Evolutionary conservation across 1,139 yeast genomes (phyloP), one percentile per base, ranked within the genome.

Genomic region (Debaryomycetaceae sp.): DNA sequence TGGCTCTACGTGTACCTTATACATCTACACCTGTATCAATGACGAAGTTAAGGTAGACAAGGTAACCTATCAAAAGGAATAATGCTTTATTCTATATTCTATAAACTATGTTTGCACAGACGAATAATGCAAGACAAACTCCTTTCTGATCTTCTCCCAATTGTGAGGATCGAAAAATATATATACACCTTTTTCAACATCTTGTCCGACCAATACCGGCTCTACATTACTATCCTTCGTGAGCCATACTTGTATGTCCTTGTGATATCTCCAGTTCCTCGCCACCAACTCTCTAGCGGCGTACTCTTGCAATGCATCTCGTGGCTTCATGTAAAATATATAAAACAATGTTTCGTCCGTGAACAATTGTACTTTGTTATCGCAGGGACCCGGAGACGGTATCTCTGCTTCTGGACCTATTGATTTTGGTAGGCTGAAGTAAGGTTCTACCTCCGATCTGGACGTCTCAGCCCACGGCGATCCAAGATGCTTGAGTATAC

Each of bases 201-300:
- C 87, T 43, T 84, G 86, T 30, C 89, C 81, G 45, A 89, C 90
- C 54, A 85, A 85, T 13, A 88, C 80, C 0, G 98, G 97, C 62
- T 93, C 98, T 50, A 85, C 83, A 56, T 83, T 80, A 36, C 96
- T 88, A 58, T 91, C 97, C 65, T 93, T 95, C 13, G 99, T 93
- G 49, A 95, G 72, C 99, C 99, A 95, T 41, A 95, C 90, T 66
- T 91, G 95, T 47, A 93, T 78, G 50, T 89, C 96, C 66, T 91
- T 93, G 66, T 95, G 99, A 59, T 88, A 95, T 53, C 99, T 79
- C 99, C 99, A 95, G 66, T 91, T 93, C 55, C 99, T 78, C 49
- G 84, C 84, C 57, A 82, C 83, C 56, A 95, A 77, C 63, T 93
- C 99, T 47, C 93, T 76, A 1, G 98, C 96, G 4, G 96, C 95